Evolutionary conservation across 371 early-diverging fungal species (phyloP).

Genomic region (Quaeritorhiza haematococci): DNA sequence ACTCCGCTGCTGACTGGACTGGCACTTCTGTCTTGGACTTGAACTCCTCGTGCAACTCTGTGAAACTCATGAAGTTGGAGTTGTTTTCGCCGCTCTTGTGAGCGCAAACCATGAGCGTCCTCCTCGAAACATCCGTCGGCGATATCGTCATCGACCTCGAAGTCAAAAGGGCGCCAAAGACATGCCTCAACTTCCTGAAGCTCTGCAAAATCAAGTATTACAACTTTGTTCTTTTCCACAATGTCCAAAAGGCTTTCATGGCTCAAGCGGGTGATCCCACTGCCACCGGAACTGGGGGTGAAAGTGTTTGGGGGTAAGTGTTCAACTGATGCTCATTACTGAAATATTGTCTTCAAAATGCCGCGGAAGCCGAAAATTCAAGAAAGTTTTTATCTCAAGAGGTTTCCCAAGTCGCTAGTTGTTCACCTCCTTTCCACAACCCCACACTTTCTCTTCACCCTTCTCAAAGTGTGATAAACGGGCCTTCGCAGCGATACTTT

Average conservation of each 20-base stretch:
- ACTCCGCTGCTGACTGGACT: too few species aligned
- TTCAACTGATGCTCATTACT: too few species aligned
- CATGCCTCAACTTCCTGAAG: slow-evolving; percentile 85
- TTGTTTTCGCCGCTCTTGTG: too few species aligned
- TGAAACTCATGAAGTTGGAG: too few species aligned
- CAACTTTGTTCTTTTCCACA: slow-evolving; percentile 82
- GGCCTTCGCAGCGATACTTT: slow-evolving; percentile 50
- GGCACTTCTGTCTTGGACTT: too few species aligned
- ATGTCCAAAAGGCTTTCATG: slow-evolving; percentile 83
- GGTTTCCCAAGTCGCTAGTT: too few species aligned
- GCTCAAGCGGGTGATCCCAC: slow-evolving; percentile 86
- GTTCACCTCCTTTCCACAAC: too few species aligned
- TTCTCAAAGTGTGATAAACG: slow-evolving; percentile 29
- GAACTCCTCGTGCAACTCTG: too few species aligned
- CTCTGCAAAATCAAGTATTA: slow-evolving; percentile 92
- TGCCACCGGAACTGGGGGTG: slow-evolving; percentile 77
- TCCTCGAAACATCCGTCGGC: slow-evolving; percentile 88
- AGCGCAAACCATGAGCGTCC: slow-evolving; percentile 68
- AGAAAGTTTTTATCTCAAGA: too few species aligned
- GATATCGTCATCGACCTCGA: slow-evolving; percentile 91
- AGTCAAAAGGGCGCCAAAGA: slow-evolving; percentile 67
- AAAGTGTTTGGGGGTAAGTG: slow-evolving; percentile 55
- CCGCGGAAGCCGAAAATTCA: neutral
- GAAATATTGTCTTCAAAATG: neutral
- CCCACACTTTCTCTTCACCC: neutral